These are phyloP conservation scores for Dacryopinax primogenitus DNA, from an alignment of 768 basidiomycete genomes.

Conservation along the genomic window DNA sequence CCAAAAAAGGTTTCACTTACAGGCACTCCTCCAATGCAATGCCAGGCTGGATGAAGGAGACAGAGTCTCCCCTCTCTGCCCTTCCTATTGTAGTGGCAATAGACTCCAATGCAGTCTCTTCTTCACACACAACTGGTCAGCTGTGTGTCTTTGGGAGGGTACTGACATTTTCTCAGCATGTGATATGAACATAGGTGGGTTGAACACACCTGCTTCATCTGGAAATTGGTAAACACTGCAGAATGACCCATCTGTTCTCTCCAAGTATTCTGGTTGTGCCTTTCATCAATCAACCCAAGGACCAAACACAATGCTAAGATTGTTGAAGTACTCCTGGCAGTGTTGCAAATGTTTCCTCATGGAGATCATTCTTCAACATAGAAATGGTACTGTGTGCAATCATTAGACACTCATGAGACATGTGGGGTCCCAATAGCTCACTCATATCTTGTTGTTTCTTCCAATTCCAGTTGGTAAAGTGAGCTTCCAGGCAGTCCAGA, in stretches of 20 bases:
- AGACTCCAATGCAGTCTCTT: too few species aligned
- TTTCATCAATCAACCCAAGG: neutral
- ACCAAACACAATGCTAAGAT: neutral
- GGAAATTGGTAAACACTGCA: neutral
- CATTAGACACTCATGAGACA: too few species aligned
- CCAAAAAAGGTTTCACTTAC: too few species aligned
- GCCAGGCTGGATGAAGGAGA: neutral
- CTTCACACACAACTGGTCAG: neutral
- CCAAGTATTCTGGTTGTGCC: neutral
- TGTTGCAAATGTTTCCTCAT: neutral
- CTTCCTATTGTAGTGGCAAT: too few species aligned
- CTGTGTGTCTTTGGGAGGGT: neutral
- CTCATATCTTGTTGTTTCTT: constrained; percentile 12
- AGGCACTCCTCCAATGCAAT: neutral
- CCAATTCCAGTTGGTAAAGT: constrained; percentile 14
- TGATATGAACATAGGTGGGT: neutral
- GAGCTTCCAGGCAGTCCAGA: constrained; percentile 15
- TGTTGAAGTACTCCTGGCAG: neutral
- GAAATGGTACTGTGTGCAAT: neutral
- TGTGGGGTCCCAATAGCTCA: too few species aligned
- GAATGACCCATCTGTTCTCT: neutral
- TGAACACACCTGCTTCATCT: neutral
- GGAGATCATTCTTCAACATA: neutral
- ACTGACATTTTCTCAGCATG: neutral
- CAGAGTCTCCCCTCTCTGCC: neutral